These are phyloP conservation scores for Fusarium sp. DNA, from an alignment of 2,329 filamentous ascomycete genomes.

Conservation along the genomic window DNA sequence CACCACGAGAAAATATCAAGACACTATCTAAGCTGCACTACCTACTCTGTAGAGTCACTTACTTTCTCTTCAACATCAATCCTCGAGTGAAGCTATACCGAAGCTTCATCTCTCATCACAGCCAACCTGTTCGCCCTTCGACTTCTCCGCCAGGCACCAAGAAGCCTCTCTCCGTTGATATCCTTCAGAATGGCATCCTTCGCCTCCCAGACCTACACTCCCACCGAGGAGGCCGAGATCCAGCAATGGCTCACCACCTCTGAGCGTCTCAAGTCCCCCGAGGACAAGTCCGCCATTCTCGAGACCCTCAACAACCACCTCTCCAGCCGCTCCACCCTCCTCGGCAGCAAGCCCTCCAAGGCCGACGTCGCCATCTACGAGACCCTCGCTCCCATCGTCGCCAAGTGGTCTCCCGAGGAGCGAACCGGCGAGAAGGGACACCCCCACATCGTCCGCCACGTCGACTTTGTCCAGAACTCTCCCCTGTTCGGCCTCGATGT, in stretches of 20 bases:
- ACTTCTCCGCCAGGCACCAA: conserved; percentile 45
- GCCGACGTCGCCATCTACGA: conserved; percentile 88
- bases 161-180: conserved; percentile 48
- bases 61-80: background rate
- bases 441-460: conserved; percentile 88
- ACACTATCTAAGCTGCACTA: no score
- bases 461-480: conserved; percentile 96
- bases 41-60: no score
- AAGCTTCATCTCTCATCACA: conserved; percentile 39
- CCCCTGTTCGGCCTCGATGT: conserved; percentile 77
- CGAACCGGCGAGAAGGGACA: conserved; percentile 88
- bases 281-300: conserved; percentile 74
- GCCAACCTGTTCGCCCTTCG: conserved; percentile 56
- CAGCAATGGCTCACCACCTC: conserved; percentile 87
- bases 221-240: conserved; percentile 85
- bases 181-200: conserved; percentile 70
- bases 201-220: conserved; percentile 74
- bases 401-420: conserved; percentile 84
- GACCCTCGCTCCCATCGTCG: conserved; percentile 78
- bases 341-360: conserved; percentile 88
- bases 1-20: conserved; percentile 37
- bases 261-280: conserved; percentile 67
- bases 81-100: conserved; percentile 35
- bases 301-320: conserved; percentile 87
- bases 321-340: conserved; percentile 85